These are phyloP conservation scores for Cryptosporidium xiaoi DNA, from an alignment of 169 alveolate genomes.

Conservation along the genomic window DNA sequence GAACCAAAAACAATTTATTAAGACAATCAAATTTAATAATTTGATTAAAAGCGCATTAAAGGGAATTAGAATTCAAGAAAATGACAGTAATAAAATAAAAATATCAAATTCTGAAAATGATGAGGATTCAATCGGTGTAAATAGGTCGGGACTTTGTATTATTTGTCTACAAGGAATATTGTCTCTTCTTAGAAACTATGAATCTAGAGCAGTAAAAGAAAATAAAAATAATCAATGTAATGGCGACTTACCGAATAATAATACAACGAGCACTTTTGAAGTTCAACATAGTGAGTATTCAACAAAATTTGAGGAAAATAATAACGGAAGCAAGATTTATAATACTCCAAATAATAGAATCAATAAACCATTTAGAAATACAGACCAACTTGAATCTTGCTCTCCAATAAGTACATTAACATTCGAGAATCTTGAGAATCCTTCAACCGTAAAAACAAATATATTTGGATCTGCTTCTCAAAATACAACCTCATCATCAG, in stretches of 20 bases:
- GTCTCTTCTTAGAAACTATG: constrained; percentile 37
- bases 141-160: constrained; percentile 33
- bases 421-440: constrained; percentile 12
- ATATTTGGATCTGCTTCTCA: constrained; percentile 16
- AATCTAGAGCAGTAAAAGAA: constrained; percentile 23
- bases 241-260: background rate
- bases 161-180: constrained; percentile 54
- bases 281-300: no score
- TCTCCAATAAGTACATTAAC: constrained; percentile 53
- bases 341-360: constrained; percentile 33
- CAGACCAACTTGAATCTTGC: constrained; percentile 5
- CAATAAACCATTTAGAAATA: background rate
- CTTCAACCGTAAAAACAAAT: constrained; percentile 35
- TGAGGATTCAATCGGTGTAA: background rate
- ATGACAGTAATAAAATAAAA: background rate
- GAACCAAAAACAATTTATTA: constrained; percentile 60
- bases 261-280: no score
- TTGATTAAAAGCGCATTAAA: constrained; percentile 33
- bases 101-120: background rate
- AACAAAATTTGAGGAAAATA: no score
- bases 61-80: background rate
- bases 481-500: constrained; percentile 47
- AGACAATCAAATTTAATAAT: constrained; percentile 49
- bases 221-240: background rate
- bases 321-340: background rate